Conservation (phyloP, 495 filamentous ascomycete species). For the Talaromyces thailandensis region DNA sequence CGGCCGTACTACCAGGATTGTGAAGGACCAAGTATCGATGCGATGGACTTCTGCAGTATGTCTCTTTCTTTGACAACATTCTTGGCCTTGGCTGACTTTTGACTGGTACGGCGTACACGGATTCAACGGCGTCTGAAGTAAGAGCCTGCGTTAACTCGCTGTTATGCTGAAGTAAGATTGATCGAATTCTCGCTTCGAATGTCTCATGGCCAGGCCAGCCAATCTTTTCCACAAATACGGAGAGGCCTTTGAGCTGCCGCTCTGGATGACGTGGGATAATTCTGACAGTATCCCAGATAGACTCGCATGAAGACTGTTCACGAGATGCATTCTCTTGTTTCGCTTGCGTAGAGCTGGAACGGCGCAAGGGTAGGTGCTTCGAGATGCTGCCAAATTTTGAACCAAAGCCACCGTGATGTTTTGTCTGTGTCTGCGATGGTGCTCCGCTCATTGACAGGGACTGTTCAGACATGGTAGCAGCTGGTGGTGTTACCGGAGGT, state of each 20-base stretch:
- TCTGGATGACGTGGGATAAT: conserved; percentile 25
- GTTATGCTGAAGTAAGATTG: neutral
- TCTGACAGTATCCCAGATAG: conserved; percentile 29
- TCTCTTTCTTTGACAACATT: conserved; percentile 14
- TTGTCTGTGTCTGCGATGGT: neutral
- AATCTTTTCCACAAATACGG: conserved; percentile 40
- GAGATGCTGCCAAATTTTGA: conserved; percentile 20
- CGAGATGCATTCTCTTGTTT: neutral
- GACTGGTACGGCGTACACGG: conserved; percentile 1
- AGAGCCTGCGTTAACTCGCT: neutral
- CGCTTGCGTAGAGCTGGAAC: neutral
- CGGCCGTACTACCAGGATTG: conserved; percentile 13
- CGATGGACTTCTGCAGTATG: conserved; percentile 22
- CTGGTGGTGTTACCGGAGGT: conserved; percentile 7
- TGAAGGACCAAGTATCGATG: conserved; percentile 22
- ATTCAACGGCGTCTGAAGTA: neutral
- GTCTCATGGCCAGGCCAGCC: conserved; percentile 38
- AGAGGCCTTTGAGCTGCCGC: conserved; percentile 40
- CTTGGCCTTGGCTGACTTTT: neutral
- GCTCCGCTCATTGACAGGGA: conserved; percentile 4
- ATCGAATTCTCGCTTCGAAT: conserved; percentile 15
- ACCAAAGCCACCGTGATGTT: conserved; percentile 9
- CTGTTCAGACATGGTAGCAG: conserved; percentile 15
- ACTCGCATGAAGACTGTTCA: conserved; percentile 13
- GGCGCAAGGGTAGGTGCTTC: conserved; percentile 6